Conservation (phyloP, 805 yeast species). For the Cyberlindnera maclurae region DNA sequence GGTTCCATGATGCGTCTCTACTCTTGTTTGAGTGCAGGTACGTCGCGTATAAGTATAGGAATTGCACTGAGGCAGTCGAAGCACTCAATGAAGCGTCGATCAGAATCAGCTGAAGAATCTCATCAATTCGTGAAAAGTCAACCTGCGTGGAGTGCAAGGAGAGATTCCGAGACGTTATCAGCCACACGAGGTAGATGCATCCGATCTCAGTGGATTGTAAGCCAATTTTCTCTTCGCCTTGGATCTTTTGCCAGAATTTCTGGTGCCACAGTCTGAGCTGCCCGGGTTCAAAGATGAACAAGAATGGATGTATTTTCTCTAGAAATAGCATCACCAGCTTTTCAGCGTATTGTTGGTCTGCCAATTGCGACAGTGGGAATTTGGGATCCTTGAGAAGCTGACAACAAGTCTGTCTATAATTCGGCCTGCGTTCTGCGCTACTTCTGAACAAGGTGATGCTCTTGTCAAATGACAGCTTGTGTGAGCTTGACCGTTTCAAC, state of each 20-base stretch:
- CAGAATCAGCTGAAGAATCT: conserved; percentile 34
- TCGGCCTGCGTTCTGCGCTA: conserved; percentile 6
- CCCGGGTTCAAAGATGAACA: conserved; percentile 32
- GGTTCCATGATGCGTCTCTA: conserved; percentile 42
- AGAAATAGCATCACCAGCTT: conserved; percentile 32
- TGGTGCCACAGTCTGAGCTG: conserved; percentile 29
- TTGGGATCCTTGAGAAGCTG: conserved; percentile 14
- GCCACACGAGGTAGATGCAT: conserved; percentile 41
- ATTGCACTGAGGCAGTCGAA: conserved; percentile 36
- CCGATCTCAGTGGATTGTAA: conserved; percentile 27
- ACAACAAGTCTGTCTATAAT: conserved; percentile 10
- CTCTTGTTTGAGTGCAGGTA: conserved; percentile 38
- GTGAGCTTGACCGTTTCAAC: conserved; percentile 26
- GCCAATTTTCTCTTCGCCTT: not conserved
- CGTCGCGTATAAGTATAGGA: conserved; percentile 34
- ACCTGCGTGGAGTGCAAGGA: not conserved
- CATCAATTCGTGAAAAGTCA: conserved; percentile 28
- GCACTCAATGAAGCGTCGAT: conserved; percentile 39
- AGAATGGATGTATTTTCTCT: conserved; percentile 36
- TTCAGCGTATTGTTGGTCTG: conserved; percentile 29
- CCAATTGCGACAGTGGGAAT: conserved; percentile 33
- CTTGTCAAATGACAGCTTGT: conserved; percentile 31
- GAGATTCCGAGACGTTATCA: conserved; percentile 17
- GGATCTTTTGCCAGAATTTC: conserved; percentile 29
- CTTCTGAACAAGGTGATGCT: conserved; percentile 19